A percentile compares a stretch with the other conserved stretches of the same genome.
Conservation (phyloP, 2,329 filamentous ascomycete species). For the Aurifilum marmelostoma region DNA sequence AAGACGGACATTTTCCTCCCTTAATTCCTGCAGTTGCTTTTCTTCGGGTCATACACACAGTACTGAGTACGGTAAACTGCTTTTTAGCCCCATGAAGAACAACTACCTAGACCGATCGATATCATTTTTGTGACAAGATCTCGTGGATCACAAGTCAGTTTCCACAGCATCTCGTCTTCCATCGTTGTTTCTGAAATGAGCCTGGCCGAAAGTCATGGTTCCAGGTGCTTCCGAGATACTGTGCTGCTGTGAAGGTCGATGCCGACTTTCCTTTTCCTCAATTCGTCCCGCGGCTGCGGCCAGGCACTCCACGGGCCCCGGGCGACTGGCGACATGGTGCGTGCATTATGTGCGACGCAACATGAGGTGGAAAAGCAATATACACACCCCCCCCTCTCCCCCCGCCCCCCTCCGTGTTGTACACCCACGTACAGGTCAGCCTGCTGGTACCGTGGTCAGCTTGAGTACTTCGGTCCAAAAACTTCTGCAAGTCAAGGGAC, state of each 20-base stretch:
- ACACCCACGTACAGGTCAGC: background rate
- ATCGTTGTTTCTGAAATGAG: background rate
- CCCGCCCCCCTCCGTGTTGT: background rate
- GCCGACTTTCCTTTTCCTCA: background rate
- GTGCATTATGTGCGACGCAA: background rate
- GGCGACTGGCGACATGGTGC: background rate
- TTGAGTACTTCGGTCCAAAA: background rate
- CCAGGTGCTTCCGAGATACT: background rate
- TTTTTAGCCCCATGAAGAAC: background rate
- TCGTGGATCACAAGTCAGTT: constrained; percentile 1
- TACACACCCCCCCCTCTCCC: too few relatives aligned
- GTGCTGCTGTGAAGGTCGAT: background rate
- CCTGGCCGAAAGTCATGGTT: background rate
- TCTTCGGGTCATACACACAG: background rate
- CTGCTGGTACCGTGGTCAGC: background rate
- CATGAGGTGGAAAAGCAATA: background rate
- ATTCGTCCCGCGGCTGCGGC: background rate
- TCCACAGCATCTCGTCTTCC: background rate
- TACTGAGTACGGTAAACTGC: background rate
- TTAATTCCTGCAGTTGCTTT: background rate
- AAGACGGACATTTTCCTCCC: background rate
- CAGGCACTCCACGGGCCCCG: constrained; percentile 1
- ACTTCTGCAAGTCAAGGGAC: background rate
- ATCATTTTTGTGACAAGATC: constrained; percentile 15
- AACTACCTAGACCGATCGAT: background rate